Percentiles rank a stretch among this genome's conserved stretches.
phyloP scores from a whole-genome alignment of 202 grass and related monocot species.

The Setaria viridis region DNA sequence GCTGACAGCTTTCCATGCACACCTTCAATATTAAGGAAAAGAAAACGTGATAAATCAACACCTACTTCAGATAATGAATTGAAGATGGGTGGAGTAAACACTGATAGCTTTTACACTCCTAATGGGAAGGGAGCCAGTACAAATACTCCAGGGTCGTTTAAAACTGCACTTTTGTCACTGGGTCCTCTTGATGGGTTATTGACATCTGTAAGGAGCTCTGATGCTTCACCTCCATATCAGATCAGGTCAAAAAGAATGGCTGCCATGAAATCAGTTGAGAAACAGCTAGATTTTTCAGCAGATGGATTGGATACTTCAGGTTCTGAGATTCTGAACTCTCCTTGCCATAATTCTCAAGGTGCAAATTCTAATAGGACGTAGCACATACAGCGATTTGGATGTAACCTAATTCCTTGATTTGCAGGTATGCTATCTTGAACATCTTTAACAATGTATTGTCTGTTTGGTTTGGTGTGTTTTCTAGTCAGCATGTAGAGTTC shows the following conservation, averaged over 20 bases:
- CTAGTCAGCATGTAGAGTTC: slow-evolving; percentile 7
- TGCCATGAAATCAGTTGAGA: slow-evolving; percentile 75
- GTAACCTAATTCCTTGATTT: slow-evolving; percentile 39
- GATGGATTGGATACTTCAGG: slow-evolving; percentile 57
- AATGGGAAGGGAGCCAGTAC: slow-evolving; percentile 12
- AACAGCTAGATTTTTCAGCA: slow-evolving; percentile 86
- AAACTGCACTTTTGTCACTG: slow-evolving; percentile 52
- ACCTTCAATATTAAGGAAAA: slow-evolving; percentile 87
- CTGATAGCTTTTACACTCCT: slow-evolving; percentile 56
- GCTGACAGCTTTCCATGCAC: slow-evolving; percentile 80
- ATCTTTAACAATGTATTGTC: background rate
- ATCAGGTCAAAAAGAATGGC: slow-evolving; percentile 74
- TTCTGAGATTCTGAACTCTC: slow-evolving; percentile 53
- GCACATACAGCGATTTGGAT: slow-evolving; percentile 48
- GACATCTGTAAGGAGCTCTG: slow-evolving; percentile 50
- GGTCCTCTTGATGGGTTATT: slow-evolving; percentile 55
- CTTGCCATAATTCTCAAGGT: slow-evolving; percentile 47
- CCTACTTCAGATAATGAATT: slow-evolving; percentile 46
- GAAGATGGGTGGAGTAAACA: slow-evolving; percentile 42
- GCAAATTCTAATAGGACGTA: slow-evolving; percentile 50
- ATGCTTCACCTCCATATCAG: slow-evolving; percentile 84
- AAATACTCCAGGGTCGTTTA: slow-evolving; percentile 51
- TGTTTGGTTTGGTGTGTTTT: background rate
- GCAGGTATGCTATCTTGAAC: slow-evolving; percentile 47
- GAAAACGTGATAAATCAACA: slow-evolving; percentile 66